These are phyloP conservation scores for Solanum microdontum DNA, from an alignment of 257 asterid genomes.

Conservation along the genomic window DNA sequence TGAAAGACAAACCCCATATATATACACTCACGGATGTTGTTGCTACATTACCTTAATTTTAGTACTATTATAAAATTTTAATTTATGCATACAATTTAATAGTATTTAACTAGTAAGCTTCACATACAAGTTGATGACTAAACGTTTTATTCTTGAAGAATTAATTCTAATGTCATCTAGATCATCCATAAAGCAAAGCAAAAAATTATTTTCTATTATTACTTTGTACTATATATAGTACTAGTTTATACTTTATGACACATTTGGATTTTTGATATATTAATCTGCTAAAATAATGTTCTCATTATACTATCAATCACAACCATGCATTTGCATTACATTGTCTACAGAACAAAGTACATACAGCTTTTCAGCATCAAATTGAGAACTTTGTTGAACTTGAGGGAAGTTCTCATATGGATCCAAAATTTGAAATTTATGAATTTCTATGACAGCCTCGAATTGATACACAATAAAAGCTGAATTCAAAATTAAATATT, in stretches of 20 bases:
- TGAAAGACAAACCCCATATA: constrained; percentile 28
- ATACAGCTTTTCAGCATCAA: not conserved
- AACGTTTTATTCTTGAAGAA: not conserved
- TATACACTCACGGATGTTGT: constrained; percentile 13
- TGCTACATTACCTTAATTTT: not conserved
- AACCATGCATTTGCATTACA: not conserved
- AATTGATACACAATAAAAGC: not conserved
- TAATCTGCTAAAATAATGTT: not conserved
- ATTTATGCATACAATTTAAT: not conserved
- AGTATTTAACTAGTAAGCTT: not conserved
- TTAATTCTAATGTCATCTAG: not conserved
- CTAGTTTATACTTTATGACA: not conserved
- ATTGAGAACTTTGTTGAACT: not conserved
- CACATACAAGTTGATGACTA: not conserved
- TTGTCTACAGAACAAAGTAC: not conserved
- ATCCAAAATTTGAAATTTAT: not conserved
- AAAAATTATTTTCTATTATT: not conserved
- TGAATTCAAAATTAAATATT: not conserved
- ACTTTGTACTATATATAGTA: not conserved
- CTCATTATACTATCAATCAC: not conserved
- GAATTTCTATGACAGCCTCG: not conserved
- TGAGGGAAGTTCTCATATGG: not conserved
- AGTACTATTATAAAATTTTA: not conserved
- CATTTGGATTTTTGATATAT: not conserved
- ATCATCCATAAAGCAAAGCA: not conserved